Conservation (phyloP, 495 filamentous ascomycete genomes). For the Aspergillus panamensis region DNA sequence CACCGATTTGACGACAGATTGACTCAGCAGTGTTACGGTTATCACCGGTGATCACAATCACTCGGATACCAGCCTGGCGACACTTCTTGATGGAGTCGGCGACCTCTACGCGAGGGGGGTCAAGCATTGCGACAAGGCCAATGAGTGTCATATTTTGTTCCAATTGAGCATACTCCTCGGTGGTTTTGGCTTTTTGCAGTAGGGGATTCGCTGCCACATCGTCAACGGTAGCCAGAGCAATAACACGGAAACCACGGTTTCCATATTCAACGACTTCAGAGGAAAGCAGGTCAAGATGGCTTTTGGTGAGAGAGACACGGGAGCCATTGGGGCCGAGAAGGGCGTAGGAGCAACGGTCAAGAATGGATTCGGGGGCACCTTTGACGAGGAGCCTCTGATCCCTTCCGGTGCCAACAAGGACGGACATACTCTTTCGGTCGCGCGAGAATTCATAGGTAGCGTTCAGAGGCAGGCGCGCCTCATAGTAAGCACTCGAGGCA, state of each 20-base stretch:
- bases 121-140: conserved; percentile 93
- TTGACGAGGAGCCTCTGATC: conserved; percentile 87
- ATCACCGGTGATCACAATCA: conserved; percentile 97
- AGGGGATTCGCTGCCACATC: conserved; percentile 67
- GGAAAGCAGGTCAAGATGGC: conserved; percentile 63
- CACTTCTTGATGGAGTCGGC: conserved; percentile 81
- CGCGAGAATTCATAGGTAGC: conserved; percentile 96
- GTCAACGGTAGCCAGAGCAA: conserved; percentile 82
- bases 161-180: conserved; percentile 76
- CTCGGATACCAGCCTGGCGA: conserved; percentile 87
- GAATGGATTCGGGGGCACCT: conserved; percentile 89
- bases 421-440: conserved; percentile 99
- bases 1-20: conserved; percentile 94
- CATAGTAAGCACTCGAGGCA: conserved; percentile 79
- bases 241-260: conserved; percentile 88
- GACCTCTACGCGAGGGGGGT: conserved; percentile 95
- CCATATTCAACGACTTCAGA: conserved; percentile 84
- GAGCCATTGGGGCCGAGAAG: conserved; percentile 73
- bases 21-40: conserved; percentile 97
- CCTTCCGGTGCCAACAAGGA: conserved; percentile 67
- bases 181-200: conserved; percentile 69
- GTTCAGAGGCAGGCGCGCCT: conserved; percentile 65
- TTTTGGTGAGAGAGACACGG: conserved; percentile 63
- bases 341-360: conserved; percentile 83
- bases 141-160: conserved; percentile 93